A percentile compares a stretch with the other conserved stretches of the same genome.
Conservation (phyloP, 352 stramenopile species). For the Phytophthora tubulina region DNA sequence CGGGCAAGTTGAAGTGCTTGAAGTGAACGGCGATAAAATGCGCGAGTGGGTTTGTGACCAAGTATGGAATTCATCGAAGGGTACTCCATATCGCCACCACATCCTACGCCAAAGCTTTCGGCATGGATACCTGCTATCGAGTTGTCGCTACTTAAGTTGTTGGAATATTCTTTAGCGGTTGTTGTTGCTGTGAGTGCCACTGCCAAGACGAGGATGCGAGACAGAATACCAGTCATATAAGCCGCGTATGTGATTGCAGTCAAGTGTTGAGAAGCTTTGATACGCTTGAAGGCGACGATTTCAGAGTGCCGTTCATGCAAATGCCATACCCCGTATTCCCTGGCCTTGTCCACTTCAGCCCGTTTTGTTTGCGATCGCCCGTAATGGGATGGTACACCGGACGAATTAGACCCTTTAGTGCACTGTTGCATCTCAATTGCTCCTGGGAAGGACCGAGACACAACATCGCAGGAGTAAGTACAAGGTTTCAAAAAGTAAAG, state of each 20-base stretch:
- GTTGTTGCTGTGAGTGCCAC: conserved; percentile 5
- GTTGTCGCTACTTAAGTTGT: conserved; percentile 3
- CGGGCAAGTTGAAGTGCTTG: conserved; percentile 64
- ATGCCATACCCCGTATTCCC: background rate
- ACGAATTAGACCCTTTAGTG: no score
- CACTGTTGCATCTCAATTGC: no score
- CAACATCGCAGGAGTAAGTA: no score
- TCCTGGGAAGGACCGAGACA: no score
- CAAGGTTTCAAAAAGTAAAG: background rate
- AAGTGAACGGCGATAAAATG: conserved; percentile 74
- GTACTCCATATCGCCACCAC: conserved; percentile 37
- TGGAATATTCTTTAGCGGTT: conserved; percentile 9
- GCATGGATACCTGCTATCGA: conserved; percentile 21
- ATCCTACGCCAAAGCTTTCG: conserved; percentile 45
- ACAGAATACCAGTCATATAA: conserved; percentile 7
- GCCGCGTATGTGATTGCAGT: background rate
- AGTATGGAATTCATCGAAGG: conserved; percentile 35
- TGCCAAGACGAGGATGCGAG: conserved; percentile 1
- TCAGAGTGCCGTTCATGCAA: conserved; percentile 12
- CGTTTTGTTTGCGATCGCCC: no score
- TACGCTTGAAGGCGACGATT: conserved; percentile 7
- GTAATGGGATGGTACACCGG: no score
- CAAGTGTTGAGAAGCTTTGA: conserved; percentile 3
- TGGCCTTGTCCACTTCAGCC: background rate
- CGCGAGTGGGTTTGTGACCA: conserved; percentile 52